phyloP scores from a whole-genome alignment of 495 filamentous ascomycete species.

The Aspergillus campestris region DNA sequence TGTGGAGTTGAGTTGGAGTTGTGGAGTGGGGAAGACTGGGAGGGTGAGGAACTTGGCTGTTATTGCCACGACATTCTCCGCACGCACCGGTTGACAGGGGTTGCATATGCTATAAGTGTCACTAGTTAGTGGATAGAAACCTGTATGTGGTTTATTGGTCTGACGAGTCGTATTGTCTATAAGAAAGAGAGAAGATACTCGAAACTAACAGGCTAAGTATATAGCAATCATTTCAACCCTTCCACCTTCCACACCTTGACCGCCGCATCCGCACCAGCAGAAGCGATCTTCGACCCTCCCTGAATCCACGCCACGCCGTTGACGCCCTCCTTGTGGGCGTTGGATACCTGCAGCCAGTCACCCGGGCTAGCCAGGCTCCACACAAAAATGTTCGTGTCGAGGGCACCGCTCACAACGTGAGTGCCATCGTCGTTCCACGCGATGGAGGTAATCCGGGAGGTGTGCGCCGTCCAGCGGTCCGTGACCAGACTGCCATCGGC shows the following conservation, averaged over 20 bases:
- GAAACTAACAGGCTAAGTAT: too few species aligned
- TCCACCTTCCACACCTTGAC: slow-evolving; percentile 84
- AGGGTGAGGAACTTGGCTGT: too few species aligned
- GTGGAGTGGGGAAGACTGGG: too few species aligned
- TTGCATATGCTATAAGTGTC: too few species aligned
- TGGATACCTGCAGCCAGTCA: slow-evolving; percentile 64
- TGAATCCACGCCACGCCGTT: slow-evolving; percentile 79
- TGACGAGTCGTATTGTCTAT: too few species aligned
- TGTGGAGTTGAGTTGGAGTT: too few species aligned
- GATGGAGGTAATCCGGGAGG: slow-evolving; percentile 72
- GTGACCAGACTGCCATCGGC: slow-evolving; percentile 40
- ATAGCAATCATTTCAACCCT: slow-evolving; percentile 39
- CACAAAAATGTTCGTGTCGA: slow-evolving; percentile 86
- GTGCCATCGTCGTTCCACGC: slow-evolving; percentile 71
- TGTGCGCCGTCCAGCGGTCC: slow-evolving; percentile 84
- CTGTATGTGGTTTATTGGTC: too few species aligned
- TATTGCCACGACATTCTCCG: too few species aligned
- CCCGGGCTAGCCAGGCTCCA: slow-evolving; percentile 85
- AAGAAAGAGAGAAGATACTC: too few species aligned
- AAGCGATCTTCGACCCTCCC: slow-evolving; percentile 60
- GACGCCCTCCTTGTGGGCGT: slow-evolving; percentile 94
- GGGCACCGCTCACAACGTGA: slow-evolving; percentile 70
- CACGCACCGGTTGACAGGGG: too few species aligned
- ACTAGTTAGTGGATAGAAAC: too few species aligned
- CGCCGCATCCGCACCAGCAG: slow-evolving; percentile 76